phyloP scores from a whole-genome alignment of 345 rosid genomes.

The Brassica nigra region DNA sequence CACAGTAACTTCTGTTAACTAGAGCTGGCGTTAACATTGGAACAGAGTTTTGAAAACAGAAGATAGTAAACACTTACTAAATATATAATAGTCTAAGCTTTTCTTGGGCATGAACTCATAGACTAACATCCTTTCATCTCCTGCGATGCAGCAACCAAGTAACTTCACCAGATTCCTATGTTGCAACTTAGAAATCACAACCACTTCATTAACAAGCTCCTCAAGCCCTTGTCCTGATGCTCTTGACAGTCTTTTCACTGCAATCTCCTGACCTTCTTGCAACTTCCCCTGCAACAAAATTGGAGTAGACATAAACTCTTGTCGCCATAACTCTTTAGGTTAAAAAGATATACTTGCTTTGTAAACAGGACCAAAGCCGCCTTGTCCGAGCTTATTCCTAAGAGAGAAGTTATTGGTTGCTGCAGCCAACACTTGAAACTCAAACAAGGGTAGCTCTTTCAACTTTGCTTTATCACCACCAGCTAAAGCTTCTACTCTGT shows the following conservation, averaged over 20 bases:
- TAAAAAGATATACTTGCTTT: conserved; percentile 22
- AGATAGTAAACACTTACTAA: conserved; percentile 18
- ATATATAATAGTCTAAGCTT: conserved; percentile 45
- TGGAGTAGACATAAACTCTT: background rate
- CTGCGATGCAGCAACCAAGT: conserved; percentile 4
- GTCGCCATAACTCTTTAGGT: background rate
- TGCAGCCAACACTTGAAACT: conserved; percentile 47
- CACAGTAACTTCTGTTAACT: conserved; percentile 1
- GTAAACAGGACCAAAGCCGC: conserved; percentile 57
- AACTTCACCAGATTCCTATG: conserved; percentile 67
- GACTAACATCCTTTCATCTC: conserved; percentile 59
- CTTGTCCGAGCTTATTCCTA: conserved; percentile 51
- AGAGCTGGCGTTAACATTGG: background rate
- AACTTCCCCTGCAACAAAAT: conserved; percentile 52
- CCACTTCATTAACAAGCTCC: conserved; percentile 66
- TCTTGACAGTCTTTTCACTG: conserved; percentile 59
- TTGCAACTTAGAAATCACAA: conserved; percentile 53
- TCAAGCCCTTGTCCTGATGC: conserved; percentile 62
- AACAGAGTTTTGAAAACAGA: background rate
- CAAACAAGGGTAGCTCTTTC: conserved; percentile 44
- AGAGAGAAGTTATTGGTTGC: conserved; percentile 47
- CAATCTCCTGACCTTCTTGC: conserved; percentile 49
- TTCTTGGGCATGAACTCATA: conserved; percentile 59
- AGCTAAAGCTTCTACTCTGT: conserved; percentile 44
- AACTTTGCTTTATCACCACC: conserved; percentile 41